Percentiles rank a stretch among this genome's conserved stretches.
Conservation (phyloP, 345 rosid genomes). For the Brassica carinata region DNA sequence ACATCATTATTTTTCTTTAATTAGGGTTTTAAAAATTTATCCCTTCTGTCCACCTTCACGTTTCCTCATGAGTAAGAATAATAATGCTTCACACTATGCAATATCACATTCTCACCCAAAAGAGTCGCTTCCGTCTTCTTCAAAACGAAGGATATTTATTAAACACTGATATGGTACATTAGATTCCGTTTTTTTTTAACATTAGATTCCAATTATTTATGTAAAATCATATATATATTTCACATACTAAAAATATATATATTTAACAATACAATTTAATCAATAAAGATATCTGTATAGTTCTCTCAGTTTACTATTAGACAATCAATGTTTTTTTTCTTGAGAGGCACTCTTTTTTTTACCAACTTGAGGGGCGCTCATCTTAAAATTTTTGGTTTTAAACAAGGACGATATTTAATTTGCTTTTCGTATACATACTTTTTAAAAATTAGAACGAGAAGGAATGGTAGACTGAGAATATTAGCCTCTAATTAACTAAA, state of each 20-base stretch:
- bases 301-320: not conserved
- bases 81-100: slow-evolving; percentile 40
- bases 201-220: not conserved
- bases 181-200: not conserved
- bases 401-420: not conserved
- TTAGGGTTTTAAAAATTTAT: slow-evolving; percentile 21
- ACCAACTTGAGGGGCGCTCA: not conserved
- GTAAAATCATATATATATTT: not conserved
- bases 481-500: not conserved
- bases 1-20: slow-evolving; percentile 34
- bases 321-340: not conserved
- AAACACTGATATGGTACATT: not conserved
- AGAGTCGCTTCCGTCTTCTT: slow-evolving; percentile 38
- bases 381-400: not conserved
- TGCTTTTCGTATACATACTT: not conserved
- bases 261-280: not conserved
- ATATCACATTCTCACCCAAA: slow-evolving; percentile 36
- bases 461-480: not conserved
- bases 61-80: slow-evolving; percentile 44
- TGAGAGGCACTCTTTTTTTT: not conserved
- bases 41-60: slow-evolving; percentile 40
- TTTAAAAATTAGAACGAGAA: not conserved
- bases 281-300: not conserved
- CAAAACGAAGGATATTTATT: slow-evolving; percentile 38
- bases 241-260: not conserved